Conservation (phyloP, 1,139 yeast species). For the Debaryomycetaceae sp. region DNA sequence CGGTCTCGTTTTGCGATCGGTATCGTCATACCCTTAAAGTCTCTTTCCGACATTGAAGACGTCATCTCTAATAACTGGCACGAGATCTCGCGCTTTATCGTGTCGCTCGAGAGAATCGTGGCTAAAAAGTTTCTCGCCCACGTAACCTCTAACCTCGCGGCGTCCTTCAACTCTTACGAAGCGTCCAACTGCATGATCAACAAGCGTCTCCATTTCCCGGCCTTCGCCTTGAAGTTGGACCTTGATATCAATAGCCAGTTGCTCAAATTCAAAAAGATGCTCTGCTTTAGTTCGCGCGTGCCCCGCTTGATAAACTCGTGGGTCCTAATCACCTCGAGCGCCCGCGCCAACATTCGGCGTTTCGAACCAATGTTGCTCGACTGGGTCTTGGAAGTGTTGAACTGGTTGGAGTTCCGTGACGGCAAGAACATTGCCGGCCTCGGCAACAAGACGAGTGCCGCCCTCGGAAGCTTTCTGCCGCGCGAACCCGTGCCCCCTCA, state of each 20-base stretch:
- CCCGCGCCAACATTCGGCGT: conserved; percentile 1
- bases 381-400: conserved; percentile 48
- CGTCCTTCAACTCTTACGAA: neutral
- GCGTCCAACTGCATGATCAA: conserved; percentile 11
- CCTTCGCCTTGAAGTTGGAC: conserved; percentile 29
- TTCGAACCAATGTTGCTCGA: conserved; percentile 18
- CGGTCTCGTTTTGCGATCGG: conserved; percentile 39
- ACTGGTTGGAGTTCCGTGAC: conserved; percentile 55
- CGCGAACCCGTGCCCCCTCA: neutral
- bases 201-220: conserved; percentile 29
- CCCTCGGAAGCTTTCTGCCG: neutral
- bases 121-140: conserved; percentile 22
- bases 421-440: conserved; percentile 18
- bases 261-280: conserved; percentile 23
- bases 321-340: conserved; percentile 17
- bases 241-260: conserved; percentile 26
- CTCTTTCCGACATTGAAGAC: conserved; percentile 22
- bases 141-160: conserved; percentile 4
- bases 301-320: conserved; percentile 36
- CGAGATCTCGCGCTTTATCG: conserved; percentile 31
- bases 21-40: conserved; percentile 34
- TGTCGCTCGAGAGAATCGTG: conserved; percentile 27
- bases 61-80: conserved; percentile 40
- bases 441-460: neutral
- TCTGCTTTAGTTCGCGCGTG: conserved; percentile 31